Evolutionary conservation across 2,329 filamentous ascomycete species (phyloP), one percentile per base, ranked within the genome.

Genomic region (Colletotrichum kahawae): DNA sequence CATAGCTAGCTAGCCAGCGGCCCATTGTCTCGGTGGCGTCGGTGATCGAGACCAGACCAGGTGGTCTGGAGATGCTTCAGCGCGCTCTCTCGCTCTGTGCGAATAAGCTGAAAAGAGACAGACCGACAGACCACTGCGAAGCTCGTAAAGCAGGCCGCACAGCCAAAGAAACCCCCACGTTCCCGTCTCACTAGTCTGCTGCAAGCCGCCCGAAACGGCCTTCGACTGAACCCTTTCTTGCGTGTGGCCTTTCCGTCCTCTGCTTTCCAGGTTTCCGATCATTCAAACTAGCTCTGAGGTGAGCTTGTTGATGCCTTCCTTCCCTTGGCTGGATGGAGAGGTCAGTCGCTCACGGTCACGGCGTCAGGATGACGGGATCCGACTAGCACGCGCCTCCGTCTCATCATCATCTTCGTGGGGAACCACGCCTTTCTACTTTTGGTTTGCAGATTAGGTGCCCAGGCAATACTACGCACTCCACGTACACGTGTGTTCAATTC

Each of bases 151-250:
- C 33, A 67, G 64, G 21, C 13, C 34, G 62, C 43, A 43, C 24
- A 34, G 38, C 69, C 29, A 57, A 4, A 31, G 33, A 71, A 21
- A 66, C 57, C 57, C 74, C 74, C 74, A 76, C 74, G 74, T 65
- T 63, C 48, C 65, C 51, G 14, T 16, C 34, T 60, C 36, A 48
- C 60, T 76, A 70, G 74, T 59, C 43, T 36, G 33, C 71, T 76
- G 74, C 74, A 74, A 14, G 70, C 27, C 59, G 70, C 74, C 56
- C 71, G 43, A 74, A 74, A 70, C 59, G 64, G 74, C 43, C 34
- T 34, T 51, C 31, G 27, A 48, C 64, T 65, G 48, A 63, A 75
- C 69, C 56, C 51, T 75, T 67, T 36, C 63, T 34, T 31, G 43
- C 48, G 56, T 57, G 33, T 73, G 31, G 62, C 21, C 54, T 43